phyloP scores from a whole-genome alignment of 257 asterid species.

The Vinca minor region DNA sequence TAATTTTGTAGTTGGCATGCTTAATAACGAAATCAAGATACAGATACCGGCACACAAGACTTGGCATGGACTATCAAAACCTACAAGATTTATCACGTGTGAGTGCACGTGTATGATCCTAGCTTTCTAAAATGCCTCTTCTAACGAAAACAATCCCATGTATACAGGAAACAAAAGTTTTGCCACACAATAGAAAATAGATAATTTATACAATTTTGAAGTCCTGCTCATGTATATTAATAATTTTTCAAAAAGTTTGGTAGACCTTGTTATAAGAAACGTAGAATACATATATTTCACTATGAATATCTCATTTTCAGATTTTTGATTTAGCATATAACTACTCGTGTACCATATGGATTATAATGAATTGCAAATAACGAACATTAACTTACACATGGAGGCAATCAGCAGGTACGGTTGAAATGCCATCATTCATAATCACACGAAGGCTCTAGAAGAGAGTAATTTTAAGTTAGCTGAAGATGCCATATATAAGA shows the following conservation, averaged over 20 bases:
- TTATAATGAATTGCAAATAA: slow-evolving; percentile 6
- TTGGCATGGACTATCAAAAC: no score
- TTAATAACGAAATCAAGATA: not conserved
- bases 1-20: slow-evolving; percentile 13
- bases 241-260: no score
- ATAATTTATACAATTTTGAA: not conserved
- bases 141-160: not conserved
- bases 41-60: no score
- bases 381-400: slow-evolving; percentile 57
- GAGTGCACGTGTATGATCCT: no score
- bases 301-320: not conserved
- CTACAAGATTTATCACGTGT: no score
- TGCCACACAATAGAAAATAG: no score
- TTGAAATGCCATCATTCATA: slow-evolving; percentile 94
- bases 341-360: not conserved
- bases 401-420: slow-evolving; percentile 79
- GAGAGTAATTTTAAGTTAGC: not conserved
- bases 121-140: not conserved
- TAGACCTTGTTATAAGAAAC: not conserved
- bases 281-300: not conserved
- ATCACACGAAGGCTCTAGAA: slow-evolving; percentile 81
- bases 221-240: not conserved
- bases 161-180: no score
- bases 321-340: not conserved
- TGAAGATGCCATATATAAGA: not conserved